phyloP scores from a whole-genome alignment of 305 asterid species.

The Rubia peregrina region DNA sequence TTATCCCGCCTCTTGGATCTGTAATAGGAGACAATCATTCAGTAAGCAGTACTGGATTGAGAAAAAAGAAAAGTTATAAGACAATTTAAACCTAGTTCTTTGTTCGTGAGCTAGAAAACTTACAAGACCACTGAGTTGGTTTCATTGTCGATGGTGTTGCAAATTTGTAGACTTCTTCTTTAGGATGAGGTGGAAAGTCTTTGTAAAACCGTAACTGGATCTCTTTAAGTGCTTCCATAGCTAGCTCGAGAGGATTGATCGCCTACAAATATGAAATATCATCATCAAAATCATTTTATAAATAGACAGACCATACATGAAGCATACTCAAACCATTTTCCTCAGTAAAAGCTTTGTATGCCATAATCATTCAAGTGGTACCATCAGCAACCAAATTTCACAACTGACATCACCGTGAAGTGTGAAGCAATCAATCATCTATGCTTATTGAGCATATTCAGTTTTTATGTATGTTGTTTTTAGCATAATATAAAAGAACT shows the following conservation, averaged over 20 bases:
- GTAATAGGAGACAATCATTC: conserved; percentile 18
- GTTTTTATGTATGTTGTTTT: not conserved
- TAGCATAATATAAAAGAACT: not conserved
- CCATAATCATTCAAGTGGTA: not conserved
- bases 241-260: conserved; percentile 88
- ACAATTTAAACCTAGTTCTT: conserved; percentile 5
- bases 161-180: conserved; percentile 67
- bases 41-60: conserved; percentile 15
- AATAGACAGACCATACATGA: not conserved
- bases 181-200: conserved; percentile 87
- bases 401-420: no score
- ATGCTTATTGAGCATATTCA: not conserved
- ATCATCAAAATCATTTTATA: conserved; percentile 8
- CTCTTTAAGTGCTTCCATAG: conserved; percentile 86
- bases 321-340: not conserved
- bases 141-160: conserved; percentile 98
- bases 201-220: conserved; percentile 66
- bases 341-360: not conserved
- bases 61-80: conserved; percentile 11
- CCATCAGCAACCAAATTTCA: not conserved
- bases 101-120: conserved; percentile 26
- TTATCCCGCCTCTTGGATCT: conserved; percentile 99
- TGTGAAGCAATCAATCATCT: not conserved
- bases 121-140: conserved; percentile 96
- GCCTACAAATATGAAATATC: conserved; percentile 57